Conservation (phyloP, 805 yeast species). For the Saccharomycopsis malanga region DNA sequence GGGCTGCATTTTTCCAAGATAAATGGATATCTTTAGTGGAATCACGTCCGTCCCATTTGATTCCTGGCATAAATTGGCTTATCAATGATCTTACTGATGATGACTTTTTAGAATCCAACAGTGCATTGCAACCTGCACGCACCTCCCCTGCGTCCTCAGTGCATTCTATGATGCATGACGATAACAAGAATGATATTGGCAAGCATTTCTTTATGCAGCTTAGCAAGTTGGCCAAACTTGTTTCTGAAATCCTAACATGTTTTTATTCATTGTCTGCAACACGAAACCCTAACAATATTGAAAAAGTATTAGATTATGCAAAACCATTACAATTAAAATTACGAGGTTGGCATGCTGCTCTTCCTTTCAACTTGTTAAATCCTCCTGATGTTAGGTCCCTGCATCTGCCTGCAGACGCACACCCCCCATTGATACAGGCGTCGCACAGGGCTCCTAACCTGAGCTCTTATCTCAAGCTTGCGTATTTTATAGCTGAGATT, state of each 20-base stretch:
- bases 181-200: constrained; percentile 41
- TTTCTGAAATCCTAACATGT: constrained; percentile 63
- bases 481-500: constrained; percentile 85
- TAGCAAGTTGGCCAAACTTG: constrained; percentile 57
- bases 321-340: constrained; percentile 72
- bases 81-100: constrained; percentile 58
- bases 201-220: constrained; percentile 59
- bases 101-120: constrained; percentile 59
- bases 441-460: constrained; percentile 42
- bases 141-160: constrained; percentile 3
- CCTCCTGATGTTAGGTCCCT: no score
- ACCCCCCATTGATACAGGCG: background rate
- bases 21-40: constrained; percentile 84
- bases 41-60: constrained; percentile 77
- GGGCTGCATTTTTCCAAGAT: constrained; percentile 93
- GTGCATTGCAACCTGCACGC: background rate
- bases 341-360: constrained; percentile 70
- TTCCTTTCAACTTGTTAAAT: constrained; percentile 23
- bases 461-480: constrained; percentile 71
- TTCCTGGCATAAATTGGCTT: constrained; percentile 70
- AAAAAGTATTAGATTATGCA: constrained; percentile 63
- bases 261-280: constrained; percentile 69
- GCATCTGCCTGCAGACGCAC: background rate
- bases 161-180: background rate
- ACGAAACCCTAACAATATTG: constrained; percentile 48